A percentile compares a stretch with the other conserved stretches of the same genome.
Evolutionary conservation across 1,139 yeast species (phyloP).

Genomic region (Kurtzmaniella quercitrusa): DNA sequence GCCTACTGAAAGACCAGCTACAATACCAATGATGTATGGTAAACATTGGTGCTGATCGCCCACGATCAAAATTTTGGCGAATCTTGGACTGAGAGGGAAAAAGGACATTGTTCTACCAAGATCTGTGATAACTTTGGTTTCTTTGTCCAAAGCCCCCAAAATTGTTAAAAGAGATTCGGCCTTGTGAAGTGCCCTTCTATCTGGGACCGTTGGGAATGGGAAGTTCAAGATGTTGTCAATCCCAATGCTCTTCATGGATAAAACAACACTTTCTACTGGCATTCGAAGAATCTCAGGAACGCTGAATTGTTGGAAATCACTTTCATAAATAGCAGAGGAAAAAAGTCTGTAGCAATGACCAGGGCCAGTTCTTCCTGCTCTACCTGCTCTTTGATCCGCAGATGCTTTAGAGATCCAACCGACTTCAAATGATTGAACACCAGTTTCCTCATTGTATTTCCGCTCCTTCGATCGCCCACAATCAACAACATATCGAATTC

Average conservation of each 20-base stretch:
- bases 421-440: conserved; percentile 88
- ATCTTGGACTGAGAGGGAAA: conserved; percentile 92
- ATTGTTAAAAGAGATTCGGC: conserved; percentile 68
- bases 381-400: conserved; percentile 92
- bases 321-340: conserved; percentile 93
- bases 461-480: conserved; percentile 93
- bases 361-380: conserved; percentile 99
- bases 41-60: conserved; percentile 86
- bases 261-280: conserved; percentile 94
- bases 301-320: conserved; percentile 76
- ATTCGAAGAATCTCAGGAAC: conserved; percentile 87
- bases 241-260: conserved; percentile 96
- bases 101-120: conserved; percentile 82
- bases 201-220: conserved; percentile 97
- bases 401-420: conserved; percentile 96
- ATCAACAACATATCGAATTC: conserved; percentile 91
- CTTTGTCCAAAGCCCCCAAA: conserved; percentile 72
- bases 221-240: conserved; percentile 85
- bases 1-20: conserved; percentile 90
- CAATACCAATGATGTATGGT: conserved; percentile 84
- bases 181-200: conserved; percentile 49
- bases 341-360: conserved; percentile 93
- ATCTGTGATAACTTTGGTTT: conserved; percentile 53
- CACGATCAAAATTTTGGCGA: conserved; percentile 81
- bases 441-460: conserved; percentile 74